These are phyloP conservation scores for Aphanomyces stellatus DNA, from an alignment of 352 stramenopile species.

Conservation along the genomic window DNA sequence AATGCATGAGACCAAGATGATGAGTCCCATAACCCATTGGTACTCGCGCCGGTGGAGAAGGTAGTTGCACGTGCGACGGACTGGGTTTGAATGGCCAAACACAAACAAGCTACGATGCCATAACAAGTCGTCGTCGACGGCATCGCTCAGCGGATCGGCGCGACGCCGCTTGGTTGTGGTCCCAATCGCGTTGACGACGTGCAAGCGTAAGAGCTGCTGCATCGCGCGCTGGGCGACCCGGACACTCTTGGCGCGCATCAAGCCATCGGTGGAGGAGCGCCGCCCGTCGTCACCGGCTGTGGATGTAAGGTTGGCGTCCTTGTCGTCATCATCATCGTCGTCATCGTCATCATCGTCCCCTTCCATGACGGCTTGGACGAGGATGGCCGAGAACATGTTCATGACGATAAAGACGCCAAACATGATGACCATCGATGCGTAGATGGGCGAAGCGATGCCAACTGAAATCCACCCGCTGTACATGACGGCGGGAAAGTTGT, in stretches of 20 bases:
- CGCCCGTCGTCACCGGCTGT: not conserved
- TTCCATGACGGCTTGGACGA: slow-evolving; percentile 85
- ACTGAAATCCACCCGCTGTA: slow-evolving; percentile 73
- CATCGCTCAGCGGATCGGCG: slow-evolving; percentile 65
- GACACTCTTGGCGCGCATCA: not conserved
- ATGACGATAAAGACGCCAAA: slow-evolving; percentile 89
- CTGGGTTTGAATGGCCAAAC: slow-evolving; percentile 34
- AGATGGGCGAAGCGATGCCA: slow-evolving; percentile 47
- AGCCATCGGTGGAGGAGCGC: not conserved
- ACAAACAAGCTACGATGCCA: slow-evolving; percentile 44
- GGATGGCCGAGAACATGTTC: slow-evolving; percentile 90
- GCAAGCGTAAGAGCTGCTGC: not conserved
- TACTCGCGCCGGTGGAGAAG: not conserved
- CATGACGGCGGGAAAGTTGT: slow-evolving; percentile 91
- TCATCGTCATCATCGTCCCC: not conserved
- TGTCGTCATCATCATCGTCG: not conserved
- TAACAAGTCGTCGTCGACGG: slow-evolving; percentile 52
- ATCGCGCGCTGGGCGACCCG: not conserved
- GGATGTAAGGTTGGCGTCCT: not conserved
- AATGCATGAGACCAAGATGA: slow-evolving; percentile 41
- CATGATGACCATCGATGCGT: slow-evolving; percentile 82
- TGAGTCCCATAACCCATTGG: not conserved
- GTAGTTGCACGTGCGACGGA: slow-evolving; percentile 19
- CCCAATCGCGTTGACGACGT: not conserved
- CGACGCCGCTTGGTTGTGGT: slow-evolving; percentile 34